Evolutionary conservation across 2,329 filamentous ascomycete species (phyloP), one percentile per base, ranked within the genome.

Genomic region (Berkeleyomyces basicola): DNA sequence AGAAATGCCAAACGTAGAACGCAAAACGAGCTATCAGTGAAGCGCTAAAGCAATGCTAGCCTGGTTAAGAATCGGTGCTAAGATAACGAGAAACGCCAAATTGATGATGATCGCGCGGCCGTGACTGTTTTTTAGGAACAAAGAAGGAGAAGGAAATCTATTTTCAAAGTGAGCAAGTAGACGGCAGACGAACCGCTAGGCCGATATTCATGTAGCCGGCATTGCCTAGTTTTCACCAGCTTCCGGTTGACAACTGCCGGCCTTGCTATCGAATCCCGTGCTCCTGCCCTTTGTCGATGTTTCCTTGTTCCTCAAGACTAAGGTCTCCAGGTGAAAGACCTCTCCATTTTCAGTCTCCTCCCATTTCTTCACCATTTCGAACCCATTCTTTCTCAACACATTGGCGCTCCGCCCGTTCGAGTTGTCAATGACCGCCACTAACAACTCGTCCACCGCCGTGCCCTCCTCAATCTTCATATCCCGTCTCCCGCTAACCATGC

Each of bases 371-470:
- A 75, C 75, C 44, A 75, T 67, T 67, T 72, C 71, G 66, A 86
- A 83, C 0, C 83, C 82, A 11, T 69, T 71, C 68, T 85, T 86
- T 58, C 70, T 67, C 62, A 87, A 66, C 6, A 88, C 79, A 2
- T 75, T 75, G 64, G 78, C 77, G 67, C 84, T 87, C 3, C 73
- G 74, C 6, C 64, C 62, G 67, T 87, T 85, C 10, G 70, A 68
- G 0, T 70, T 70, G 44, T 79, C 75, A 7, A 79, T 78, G 5
- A 79, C 70, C 1, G 79, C 79, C 16, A 72, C 68, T 51, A 82
- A 65, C 57, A 71, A 67, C 69, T 80, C 77, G 37, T 69, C 70
- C 36, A 73, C 71, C 51, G 68, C 47, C 16, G 67, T 65, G 2
- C 66, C 70, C 5, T 69, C 68, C 10, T 53, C 31, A 5, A 61